Conservation (phyloP, 2,329 filamentous ascomycete species). For the Ophiostoma montium region DNA sequence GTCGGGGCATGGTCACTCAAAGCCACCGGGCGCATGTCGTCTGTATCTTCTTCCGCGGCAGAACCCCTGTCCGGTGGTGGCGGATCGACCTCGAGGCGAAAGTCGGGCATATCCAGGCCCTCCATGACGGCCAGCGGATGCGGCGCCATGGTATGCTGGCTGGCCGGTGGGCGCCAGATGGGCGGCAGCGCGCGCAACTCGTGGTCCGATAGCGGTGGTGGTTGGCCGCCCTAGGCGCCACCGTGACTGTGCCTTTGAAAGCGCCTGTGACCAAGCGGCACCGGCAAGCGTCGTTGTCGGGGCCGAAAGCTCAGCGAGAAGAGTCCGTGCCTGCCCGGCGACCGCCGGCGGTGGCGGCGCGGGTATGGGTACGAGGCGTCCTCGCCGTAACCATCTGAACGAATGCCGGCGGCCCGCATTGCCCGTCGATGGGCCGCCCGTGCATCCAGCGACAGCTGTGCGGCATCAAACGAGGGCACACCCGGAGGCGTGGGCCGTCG, state of each 20-base stretch:
- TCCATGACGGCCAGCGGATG: constrained; percentile 6
- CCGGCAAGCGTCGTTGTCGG: too few species aligned
- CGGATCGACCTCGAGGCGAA: not conserved
- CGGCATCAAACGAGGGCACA: constrained; percentile 10
- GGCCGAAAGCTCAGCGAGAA: too few species aligned
- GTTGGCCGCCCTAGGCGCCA: not conserved
- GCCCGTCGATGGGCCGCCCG: too few species aligned
- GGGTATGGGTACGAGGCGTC: too few species aligned
- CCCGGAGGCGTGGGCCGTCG: constrained; percentile 13
- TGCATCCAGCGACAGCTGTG: constrained; percentile 3
- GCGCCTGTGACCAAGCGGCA: too few species aligned
- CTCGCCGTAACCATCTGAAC: too few species aligned
- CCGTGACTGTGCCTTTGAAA: not conserved
- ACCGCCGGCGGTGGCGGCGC: too few species aligned
- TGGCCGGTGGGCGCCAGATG: constrained; percentile 12
- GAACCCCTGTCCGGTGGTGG: too few species aligned
- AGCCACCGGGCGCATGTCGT: too few species aligned
- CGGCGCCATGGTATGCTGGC: constrained; percentile 11
- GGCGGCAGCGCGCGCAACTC: not conserved
- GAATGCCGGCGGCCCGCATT: not conserved
- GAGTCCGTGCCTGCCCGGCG: too few species aligned
- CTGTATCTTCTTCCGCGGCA: too few species aligned
- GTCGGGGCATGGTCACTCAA: too few species aligned
- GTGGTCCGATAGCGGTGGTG: not conserved
- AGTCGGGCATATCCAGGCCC: not conserved